Percentiles rank a stretch among this genome's conserved stretches.
Conservation (phyloP, 495 filamentous ascomycete species). For the Hypoxylon trugodes region DNA sequence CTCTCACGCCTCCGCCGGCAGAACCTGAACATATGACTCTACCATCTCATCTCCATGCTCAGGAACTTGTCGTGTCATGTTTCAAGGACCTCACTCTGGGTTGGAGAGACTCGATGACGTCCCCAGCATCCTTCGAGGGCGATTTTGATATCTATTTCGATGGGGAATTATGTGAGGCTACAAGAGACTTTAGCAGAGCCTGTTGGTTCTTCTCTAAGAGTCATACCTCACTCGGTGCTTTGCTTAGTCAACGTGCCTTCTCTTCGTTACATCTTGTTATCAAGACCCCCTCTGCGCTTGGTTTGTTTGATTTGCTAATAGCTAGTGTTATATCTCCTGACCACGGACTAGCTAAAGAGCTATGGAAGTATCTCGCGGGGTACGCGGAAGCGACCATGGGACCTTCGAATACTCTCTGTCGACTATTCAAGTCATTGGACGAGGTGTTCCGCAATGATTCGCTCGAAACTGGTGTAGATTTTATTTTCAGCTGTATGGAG, state of each 20-base stretch:
- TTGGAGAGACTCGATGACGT: constrained; percentile 22
- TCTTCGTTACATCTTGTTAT: constrained; percentile 25
- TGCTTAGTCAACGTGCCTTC: constrained; percentile 34
- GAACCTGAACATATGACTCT: constrained; percentile 28
- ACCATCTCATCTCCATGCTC: constrained; percentile 35
- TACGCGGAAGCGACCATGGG: constrained; percentile 27
- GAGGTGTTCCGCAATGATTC: constrained; percentile 29
- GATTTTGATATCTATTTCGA: constrained; percentile 32
- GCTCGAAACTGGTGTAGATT: constrained; percentile 24
- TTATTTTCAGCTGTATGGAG: constrained; percentile 37
- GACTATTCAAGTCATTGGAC: constrained; percentile 21
- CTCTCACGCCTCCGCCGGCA: constrained; percentile 40
- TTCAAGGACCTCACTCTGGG: constrained; percentile 29
- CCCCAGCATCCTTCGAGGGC: constrained; percentile 22
- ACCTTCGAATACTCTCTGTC: constrained; percentile 17
- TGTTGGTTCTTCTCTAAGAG: constrained; percentile 37
- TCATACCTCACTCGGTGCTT: constrained; percentile 21
- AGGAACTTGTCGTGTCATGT: constrained; percentile 36
- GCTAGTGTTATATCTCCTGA: constrained; percentile 34
- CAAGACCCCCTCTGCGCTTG: constrained; percentile 27
- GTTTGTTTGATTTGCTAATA: constrained; percentile 33
- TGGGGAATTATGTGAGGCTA: constrained; percentile 36
- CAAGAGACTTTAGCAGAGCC: constrained; percentile 34
- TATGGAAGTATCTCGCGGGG: constrained; percentile 34
- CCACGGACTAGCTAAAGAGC: constrained; percentile 28